Percentiles rank a stretch among this genome's conserved stretches.
Conservation (phyloP, 2,329 filamentous ascomycete species). For the Corinectria fuckeliana region DNA sequence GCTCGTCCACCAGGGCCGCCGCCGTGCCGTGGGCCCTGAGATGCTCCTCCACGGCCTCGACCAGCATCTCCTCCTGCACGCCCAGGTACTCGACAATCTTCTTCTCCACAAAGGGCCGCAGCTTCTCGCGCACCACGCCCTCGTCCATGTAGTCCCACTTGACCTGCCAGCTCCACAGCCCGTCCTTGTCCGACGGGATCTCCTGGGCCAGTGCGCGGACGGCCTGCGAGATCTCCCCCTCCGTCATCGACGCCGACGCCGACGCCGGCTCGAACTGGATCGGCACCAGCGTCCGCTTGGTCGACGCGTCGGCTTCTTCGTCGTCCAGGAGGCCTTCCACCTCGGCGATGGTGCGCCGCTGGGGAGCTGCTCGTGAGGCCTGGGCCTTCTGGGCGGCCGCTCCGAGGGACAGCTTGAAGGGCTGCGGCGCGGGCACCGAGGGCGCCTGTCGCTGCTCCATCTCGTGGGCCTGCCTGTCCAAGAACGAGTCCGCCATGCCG, state of each 20-base stretch:
- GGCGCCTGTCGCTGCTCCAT: slow-evolving; percentile 59
- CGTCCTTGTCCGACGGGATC: slow-evolving; percentile 85
- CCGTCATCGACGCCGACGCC: slow-evolving; percentile 70
- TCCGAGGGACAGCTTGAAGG: slow-evolving; percentile 92
- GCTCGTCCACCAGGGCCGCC: slow-evolving; percentile 80
- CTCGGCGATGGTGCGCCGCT: slow-evolving; percentile 85
- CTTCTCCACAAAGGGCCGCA: slow-evolving; percentile 95
- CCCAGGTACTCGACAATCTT: slow-evolving; percentile 97
- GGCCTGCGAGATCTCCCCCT: slow-evolving; percentile 86
- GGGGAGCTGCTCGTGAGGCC: slow-evolving; percentile 60
- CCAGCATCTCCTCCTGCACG: slow-evolving; percentile 93
- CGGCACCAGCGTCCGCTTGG: slow-evolving; percentile 78
- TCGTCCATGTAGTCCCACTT: slow-evolving; percentile 93
- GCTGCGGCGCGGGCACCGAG: slow-evolving; percentile 65
- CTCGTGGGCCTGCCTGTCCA: slow-evolving; percentile 83
- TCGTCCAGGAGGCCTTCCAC: slow-evolving; percentile 95
- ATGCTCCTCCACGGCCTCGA: slow-evolving; percentile 91
- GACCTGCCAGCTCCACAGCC: slow-evolving; percentile 90
- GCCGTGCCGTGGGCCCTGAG: slow-evolving; percentile 77
- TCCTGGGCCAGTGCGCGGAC: slow-evolving; percentile 84
- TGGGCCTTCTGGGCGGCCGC: slow-evolving; percentile 80
- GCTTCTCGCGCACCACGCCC: slow-evolving; percentile 79
- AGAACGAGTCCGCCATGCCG: slow-evolving; percentile 88
- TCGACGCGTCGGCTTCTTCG: slow-evolving; percentile 79
- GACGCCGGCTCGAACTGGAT: slow-evolving; percentile 79